Evolutionary conservation across 805 yeast species (phyloP).

Genomic region (Pichia paraexigua): DNA sequence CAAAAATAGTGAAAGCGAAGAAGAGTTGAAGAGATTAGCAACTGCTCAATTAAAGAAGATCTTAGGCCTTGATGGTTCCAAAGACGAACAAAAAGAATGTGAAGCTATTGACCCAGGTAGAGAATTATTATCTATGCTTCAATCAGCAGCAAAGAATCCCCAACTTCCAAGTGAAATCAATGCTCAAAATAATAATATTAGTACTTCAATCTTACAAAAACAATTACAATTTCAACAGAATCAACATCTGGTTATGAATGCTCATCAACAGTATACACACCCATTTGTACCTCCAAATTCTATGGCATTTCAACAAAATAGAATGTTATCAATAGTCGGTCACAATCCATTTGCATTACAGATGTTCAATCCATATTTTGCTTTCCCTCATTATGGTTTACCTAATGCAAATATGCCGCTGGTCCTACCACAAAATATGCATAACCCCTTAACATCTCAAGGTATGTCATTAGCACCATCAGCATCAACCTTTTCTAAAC

Average conservation of each 20-base stretch:
- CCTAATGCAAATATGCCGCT: neutral
- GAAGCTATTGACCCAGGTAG: constrained; percentile 59
- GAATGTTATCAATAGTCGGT: constrained; percentile 10
- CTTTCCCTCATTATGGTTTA: constrained; percentile 8
- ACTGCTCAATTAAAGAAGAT: constrained; percentile 57
- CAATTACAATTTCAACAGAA: constrained; percentile 8
- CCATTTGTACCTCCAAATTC: constrained; percentile 13
- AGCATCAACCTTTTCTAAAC: constrained; percentile 27
- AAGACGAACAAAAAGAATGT: constrained; percentile 19
- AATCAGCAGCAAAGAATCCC: constrained; percentile 33
- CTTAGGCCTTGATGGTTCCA: constrained; percentile 45
- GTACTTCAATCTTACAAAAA: constrained; percentile 1
- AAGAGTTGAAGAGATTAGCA: constrained; percentile 52
- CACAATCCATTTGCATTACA: constrained; percentile 20
- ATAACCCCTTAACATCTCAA: constrained; percentile 2
- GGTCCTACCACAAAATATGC: constrained; percentile 6
- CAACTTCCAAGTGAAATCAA: constrained; percentile 7
- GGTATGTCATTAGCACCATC: constrained; percentile 21
- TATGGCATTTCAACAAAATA: constrained; percentile 3
- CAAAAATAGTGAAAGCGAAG: constrained; percentile 43
- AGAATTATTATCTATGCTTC: constrained; percentile 59
- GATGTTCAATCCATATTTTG: constrained; percentile 20
- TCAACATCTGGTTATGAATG: neutral
- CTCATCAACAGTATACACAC: constrained; percentile 9
- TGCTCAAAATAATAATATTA: neutral